Conservation (phyloP, 2,329 filamentous ascomycete species). For the Fusarium xyrophilum region DNA sequence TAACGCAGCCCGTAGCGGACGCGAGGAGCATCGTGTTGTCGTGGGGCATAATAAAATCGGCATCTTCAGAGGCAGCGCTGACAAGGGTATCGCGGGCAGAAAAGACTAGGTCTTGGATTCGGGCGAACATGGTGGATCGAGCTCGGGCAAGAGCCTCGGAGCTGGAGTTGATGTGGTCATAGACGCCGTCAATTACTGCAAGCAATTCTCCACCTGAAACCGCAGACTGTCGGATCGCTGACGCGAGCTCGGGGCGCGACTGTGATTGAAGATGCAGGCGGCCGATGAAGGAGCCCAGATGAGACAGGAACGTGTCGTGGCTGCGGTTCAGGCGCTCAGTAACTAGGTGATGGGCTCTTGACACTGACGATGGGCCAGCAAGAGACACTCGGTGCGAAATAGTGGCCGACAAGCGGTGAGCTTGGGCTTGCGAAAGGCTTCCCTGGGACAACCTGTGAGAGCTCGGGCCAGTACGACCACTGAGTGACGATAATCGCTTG, state of each 20-base stretch:
- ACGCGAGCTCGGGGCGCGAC: conserved; percentile 80
- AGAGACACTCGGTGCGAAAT: conserved; percentile 80
- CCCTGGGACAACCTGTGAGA: conserved; percentile 49
- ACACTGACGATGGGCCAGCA: conserved; percentile 68
- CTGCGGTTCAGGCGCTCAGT: conserved; percentile 80
- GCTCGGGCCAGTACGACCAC: conserved; percentile 43
- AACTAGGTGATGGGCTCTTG: conserved; percentile 74
- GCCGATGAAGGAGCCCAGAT: conserved; percentile 92
- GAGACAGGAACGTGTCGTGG: conserved; percentile 88
- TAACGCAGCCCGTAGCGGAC: conserved; percentile 86
- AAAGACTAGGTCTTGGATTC: conserved; percentile 79
- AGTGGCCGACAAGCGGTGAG: conserved; percentile 59
- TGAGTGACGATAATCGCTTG: conserved; percentile 57
- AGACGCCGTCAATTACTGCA: conserved; percentile 81
- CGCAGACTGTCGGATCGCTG: conserved; percentile 83
- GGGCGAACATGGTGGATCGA: conserved; percentile 78
- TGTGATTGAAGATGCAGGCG: conserved; percentile 89
- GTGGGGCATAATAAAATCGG: conserved; percentile 80
- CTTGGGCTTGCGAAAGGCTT: conserved; percentile 46
- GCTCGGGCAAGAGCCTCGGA: conserved; percentile 71
- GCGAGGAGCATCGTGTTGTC: conserved; percentile 77
- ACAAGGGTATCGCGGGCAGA: conserved; percentile 81
- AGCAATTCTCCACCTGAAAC: conserved; percentile 81
- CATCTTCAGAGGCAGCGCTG: conserved; percentile 71
- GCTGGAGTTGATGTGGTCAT: conserved; percentile 74